Base-by-base conservation (phyloP, 2,329 filamentous ascomycete species). In the Fusarium agapanthi region DNA sequence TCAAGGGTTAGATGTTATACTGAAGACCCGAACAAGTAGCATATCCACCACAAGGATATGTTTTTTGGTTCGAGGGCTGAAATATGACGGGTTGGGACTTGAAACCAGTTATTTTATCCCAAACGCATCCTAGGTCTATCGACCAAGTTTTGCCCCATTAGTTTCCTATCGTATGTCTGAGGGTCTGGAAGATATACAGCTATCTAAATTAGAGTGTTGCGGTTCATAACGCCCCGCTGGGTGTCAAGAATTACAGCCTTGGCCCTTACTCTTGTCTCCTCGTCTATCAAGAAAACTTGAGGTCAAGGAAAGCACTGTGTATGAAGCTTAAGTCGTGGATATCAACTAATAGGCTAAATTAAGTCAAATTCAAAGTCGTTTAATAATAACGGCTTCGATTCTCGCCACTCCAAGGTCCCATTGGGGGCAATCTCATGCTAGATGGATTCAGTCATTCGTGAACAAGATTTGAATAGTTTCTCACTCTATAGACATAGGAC, bases 11-110 rank as follows among this genome's bases (percentile, higher is more conserved):
- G 32, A 34, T 34, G 32, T 34, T 15, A 34, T 34, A 34, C 32
- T 34, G 32, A 34, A 14, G 32, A 34, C 32, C 32, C 32, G 32
- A 32, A 45, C 26, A 26, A 30, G 54, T 30, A 37, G 40, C 13
- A 30, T 48, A 26, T 48, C 44, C 32, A 58, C 55, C 16, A 30
- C n/a, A 12, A 43, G 54, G 24, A 18, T 16, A 16, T 81, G 83
- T 61, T 84, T 84, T 89, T 67, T 86, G 82, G 74, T 79, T 81
- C 14, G 75, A 88, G 11, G 28, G 40, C 32, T 37, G 34, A 22
- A n/a, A 48, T 22, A 22, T 47, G 14, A 16, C 24, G 24, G 15
- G 47, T 28, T 6, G n/a, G 32, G 8, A 48, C n/a, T n/a, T 57
- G 12, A 37, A 47, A 32, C 48, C 18, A 5, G 18, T 32, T 10